phyloP scores from a whole-genome alignment of 331 rosid genomes.

The Ulmus americana region DNA sequence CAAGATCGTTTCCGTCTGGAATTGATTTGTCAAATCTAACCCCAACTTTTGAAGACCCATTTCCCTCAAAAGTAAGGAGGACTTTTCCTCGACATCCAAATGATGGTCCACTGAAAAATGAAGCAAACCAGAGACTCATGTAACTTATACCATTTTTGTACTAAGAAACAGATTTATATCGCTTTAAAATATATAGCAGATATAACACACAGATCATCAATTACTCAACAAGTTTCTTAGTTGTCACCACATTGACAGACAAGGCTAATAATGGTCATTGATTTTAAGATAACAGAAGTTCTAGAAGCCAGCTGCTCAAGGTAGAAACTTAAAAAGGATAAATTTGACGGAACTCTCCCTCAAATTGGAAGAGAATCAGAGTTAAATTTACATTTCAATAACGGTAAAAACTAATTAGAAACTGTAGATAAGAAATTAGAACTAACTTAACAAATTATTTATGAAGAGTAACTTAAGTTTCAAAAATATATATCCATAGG shows the following conservation, averaged over 20 bases:
- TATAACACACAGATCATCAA: background rate
- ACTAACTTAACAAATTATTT: background rate
- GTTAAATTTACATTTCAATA: background rate
- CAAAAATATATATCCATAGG: too few relatives aligned
- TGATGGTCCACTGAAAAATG: constrained; percentile 72
- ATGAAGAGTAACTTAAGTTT: too few relatives aligned
- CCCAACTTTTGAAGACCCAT: constrained; percentile 77
- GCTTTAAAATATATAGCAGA: background rate
- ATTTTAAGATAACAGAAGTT: too few relatives aligned
- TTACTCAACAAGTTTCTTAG: background rate
- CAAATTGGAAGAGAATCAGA: background rate
- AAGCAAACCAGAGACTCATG: background rate
- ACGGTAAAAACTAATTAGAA: background rate
- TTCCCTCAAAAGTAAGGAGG: constrained; percentile 84
- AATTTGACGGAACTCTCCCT: background rate
- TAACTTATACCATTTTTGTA: background rate
- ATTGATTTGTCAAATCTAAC: constrained; percentile 89
- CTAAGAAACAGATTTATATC: too few relatives aligned
- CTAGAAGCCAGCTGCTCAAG: too few relatives aligned
- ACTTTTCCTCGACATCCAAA: constrained; percentile 78
- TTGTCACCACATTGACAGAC: background rate
- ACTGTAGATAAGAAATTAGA: background rate
- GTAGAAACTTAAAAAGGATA: background rate
- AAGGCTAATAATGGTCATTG: too few relatives aligned
- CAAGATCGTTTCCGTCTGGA: constrained; percentile 90